phyloP scores from a whole-genome alignment of 108 stramenopile genomes.

The Schizochytrium sp. region DNA sequence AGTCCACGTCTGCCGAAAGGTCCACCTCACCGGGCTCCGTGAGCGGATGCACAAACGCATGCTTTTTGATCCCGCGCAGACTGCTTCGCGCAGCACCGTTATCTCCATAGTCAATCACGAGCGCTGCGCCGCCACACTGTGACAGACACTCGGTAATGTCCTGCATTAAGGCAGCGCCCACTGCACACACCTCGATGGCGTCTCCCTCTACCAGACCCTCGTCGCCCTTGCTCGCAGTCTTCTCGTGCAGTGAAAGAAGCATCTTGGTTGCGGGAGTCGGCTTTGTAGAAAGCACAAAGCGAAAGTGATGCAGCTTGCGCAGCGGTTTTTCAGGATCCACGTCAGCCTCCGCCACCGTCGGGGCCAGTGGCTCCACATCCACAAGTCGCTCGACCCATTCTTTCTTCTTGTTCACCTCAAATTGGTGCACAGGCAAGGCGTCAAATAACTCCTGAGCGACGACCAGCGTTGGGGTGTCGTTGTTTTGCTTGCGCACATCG shows the following conservation, averaged over 20 bases:
- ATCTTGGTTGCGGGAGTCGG: constrained; percentile 58
- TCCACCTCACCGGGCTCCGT: constrained; percentile 79
- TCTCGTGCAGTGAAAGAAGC: background rate
- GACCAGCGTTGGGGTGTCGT: constrained; percentile 49
- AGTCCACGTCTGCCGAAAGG: constrained; percentile 96
- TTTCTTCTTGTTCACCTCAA: constrained; percentile 61
- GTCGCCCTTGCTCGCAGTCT: background rate
- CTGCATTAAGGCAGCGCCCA: constrained; percentile 67
- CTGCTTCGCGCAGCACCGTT: constrained; percentile 68
- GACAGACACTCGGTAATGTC: constrained; percentile 70
- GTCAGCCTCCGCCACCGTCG: background rate
- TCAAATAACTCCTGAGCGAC: constrained; percentile 89
- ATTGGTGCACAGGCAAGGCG: constrained; percentile 84
- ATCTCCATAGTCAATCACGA: constrained; percentile 94
- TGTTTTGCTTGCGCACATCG: background rate
- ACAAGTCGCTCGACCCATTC: constrained; percentile 90
- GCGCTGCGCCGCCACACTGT: constrained; percentile 65
- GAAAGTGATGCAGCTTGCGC: constrained; percentile 53
- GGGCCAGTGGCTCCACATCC: constrained; percentile 52
- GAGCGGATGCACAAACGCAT: constrained; percentile 71
- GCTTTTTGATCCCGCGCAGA: constrained; percentile 75
- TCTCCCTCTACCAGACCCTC: constrained; percentile 52
- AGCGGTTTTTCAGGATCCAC: background rate
- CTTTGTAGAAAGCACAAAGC: constrained; percentile 66
- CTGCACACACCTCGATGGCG: constrained; percentile 82